These are phyloP conservation scores for Blumeriella jaapii DNA, from an alignment of 2,329 filamentous ascomycete species.

Conservation along the genomic window DNA sequence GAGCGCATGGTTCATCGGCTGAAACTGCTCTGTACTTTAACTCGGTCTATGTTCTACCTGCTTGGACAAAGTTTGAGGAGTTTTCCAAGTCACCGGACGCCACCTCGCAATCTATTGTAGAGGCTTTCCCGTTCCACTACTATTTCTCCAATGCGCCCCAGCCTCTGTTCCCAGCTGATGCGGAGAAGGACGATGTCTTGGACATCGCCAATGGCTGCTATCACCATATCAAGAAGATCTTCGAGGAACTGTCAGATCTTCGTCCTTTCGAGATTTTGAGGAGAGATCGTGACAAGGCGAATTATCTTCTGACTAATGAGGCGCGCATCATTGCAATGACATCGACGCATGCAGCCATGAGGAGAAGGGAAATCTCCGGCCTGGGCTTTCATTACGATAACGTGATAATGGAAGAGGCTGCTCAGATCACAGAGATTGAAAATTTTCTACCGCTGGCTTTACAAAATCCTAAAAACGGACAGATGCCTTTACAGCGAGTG, in stretches of 20 bases:
- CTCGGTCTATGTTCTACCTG: constrained; percentile 76
- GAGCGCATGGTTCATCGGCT: constrained; percentile 90
- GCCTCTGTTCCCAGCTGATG: constrained; percentile 62
- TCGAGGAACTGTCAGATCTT: constrained; percentile 84
- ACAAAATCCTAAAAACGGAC: constrained; percentile 65
- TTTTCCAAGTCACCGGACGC: constrained; percentile 43
- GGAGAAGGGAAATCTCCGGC: constrained; percentile 75
- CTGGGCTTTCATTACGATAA: constrained; percentile 98
- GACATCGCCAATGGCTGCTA: constrained; percentile 80
- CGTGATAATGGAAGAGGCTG: constrained; percentile 95
- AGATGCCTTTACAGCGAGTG: constrained; percentile 71
- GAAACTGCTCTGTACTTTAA: constrained; percentile 98
- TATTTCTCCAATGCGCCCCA: constrained; percentile 86
- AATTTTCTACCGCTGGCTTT: constrained; percentile 93
- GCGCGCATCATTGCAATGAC: constrained; percentile 99
- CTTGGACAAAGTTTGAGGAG: constrained; percentile 78
- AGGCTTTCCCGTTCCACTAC: constrained; percentile 73
- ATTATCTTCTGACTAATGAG: constrained; percentile 89
- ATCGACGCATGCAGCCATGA: constrained; percentile 93
- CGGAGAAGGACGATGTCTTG: constrained; percentile 53
- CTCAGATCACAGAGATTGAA: constrained; percentile 94
- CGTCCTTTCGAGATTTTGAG: constrained; percentile 90
- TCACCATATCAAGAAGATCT: constrained; percentile 79
- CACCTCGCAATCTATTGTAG: constrained; percentile 49
- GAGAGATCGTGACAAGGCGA: constrained; percentile 81